phyloP scores from a whole-genome alignment of 176 grass and related monocot species.

The Poa annua region DNA sequence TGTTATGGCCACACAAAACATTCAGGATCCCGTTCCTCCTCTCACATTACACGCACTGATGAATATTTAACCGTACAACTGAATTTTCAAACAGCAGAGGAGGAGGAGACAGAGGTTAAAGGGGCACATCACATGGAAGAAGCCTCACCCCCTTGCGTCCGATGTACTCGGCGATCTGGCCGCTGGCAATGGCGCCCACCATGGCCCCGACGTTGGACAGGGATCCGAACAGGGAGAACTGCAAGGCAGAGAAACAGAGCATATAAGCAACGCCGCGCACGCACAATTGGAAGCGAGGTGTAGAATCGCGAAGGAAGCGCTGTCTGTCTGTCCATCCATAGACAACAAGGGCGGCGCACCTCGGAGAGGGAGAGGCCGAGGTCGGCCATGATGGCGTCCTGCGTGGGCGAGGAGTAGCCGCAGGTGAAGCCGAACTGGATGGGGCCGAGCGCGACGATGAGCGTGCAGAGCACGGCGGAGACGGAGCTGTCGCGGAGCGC shows the following conservation, averaged over 20 bases:
- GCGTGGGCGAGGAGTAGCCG: slow-evolving; percentile 82
- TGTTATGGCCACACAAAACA: slow-evolving; percentile 1
- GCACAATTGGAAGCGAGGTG: background rate
- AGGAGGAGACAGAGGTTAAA: background rate
- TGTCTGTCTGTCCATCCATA: too few relatives aligned
- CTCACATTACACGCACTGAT: background rate
- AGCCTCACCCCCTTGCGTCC: slow-evolving; percentile 84
- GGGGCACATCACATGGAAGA: background rate
- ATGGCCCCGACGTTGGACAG: slow-evolving; percentile 90
- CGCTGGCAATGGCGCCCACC: slow-evolving; percentile 87
- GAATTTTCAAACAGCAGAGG: background rate
- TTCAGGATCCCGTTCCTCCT: background rate
- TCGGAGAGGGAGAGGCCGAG: slow-evolving; percentile 82
- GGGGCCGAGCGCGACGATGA: slow-evolving; percentile 84
- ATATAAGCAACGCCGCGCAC: background rate
- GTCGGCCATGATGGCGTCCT: slow-evolving; percentile 73
- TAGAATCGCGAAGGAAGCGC: background rate
- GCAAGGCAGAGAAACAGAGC: background rate
- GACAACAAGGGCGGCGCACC: slow-evolving; percentile 21
- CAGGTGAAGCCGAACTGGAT: slow-evolving; percentile 94
- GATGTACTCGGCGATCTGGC: slow-evolving; percentile 91
- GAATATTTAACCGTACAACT: background rate
- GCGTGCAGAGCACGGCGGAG: slow-evolving; percentile 83
- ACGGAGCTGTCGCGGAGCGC: slow-evolving; percentile 63
- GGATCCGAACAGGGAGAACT: slow-evolving; percentile 88